Percentiles rank a stretch among this genome's conserved stretches.
phyloP scores from a whole-genome alignment of 495 filamentous ascomycete genomes.

The Neurospora sp. region DNA sequence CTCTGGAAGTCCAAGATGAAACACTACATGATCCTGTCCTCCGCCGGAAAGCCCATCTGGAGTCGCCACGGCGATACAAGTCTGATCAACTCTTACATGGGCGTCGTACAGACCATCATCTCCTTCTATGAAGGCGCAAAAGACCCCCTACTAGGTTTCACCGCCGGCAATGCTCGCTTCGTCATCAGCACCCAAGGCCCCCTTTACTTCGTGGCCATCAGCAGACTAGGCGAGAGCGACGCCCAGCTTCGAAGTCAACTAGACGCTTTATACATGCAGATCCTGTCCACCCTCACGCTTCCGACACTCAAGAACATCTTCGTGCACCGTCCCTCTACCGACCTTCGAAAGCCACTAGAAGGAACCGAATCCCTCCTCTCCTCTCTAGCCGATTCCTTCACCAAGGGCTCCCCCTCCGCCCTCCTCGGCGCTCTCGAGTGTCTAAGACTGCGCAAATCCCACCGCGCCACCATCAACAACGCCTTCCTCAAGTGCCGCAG shows the following conservation, averaged over 20 bases:
- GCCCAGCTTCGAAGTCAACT: slow-evolving; percentile 77
- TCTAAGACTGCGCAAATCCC: slow-evolving; percentile 73
- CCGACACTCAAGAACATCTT: slow-evolving; percentile 85
- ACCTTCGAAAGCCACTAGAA: slow-evolving; percentile 83
- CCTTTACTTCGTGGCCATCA: slow-evolving; percentile 88
- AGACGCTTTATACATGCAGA: slow-evolving; percentile 94
- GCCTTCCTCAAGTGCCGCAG: slow-evolving; percentile 67
- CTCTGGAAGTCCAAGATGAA: slow-evolving; percentile 84
- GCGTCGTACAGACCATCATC: slow-evolving; percentile 94
- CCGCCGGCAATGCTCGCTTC: slow-evolving; percentile 72
- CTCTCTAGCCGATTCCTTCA: slow-evolving; percentile 88
- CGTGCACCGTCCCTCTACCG: slow-evolving; percentile 77
- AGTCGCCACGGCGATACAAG: slow-evolving; percentile 85
- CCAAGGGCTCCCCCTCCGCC: slow-evolving; percentile 77
- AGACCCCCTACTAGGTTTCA: slow-evolving; percentile 70
- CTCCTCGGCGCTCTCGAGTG: slow-evolving; percentile 88
- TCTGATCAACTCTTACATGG: slow-evolving; percentile 83
- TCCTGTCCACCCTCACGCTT: slow-evolving; percentile 86
- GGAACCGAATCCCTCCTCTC: slow-evolving; percentile 89
- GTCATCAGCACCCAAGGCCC: slow-evolving; percentile 74
- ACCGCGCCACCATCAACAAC: slow-evolving; percentile 78
- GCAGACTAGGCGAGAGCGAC: slow-evolving; percentile 82
- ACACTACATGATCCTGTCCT: slow-evolving; percentile 92
- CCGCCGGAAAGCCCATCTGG: slow-evolving; percentile 96
- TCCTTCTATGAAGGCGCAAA: slow-evolving; percentile 82